Conservation (phyloP, 176 grass and related monocot genomes). For the Neostapfia colusana region DNA sequence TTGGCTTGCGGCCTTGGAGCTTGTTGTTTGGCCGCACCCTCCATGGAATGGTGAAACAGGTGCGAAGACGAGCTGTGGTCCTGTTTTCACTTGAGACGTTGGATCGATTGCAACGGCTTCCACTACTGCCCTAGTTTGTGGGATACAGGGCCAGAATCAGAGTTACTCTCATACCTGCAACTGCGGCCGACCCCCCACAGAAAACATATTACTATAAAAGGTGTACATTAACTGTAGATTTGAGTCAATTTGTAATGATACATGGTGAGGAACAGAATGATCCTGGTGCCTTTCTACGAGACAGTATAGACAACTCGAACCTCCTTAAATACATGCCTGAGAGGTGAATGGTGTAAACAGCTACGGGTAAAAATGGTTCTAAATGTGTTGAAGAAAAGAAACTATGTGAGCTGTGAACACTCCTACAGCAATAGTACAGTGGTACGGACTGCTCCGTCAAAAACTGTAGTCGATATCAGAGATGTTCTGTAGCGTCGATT, state of each 20-base stretch:
- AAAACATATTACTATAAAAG: background rate
- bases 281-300: conserved; percentile 5
- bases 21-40: too few species aligned
- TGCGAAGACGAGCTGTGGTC: background rate
- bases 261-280: conserved; percentile 18
- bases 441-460: conserved; percentile 40
- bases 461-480: conserved; percentile 90
- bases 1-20: too few species aligned
- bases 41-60: too few species aligned
- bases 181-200: background rate
- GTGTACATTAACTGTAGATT: conserved; percentile 3
- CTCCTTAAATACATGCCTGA: conserved; percentile 42
- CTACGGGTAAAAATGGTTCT: conserved; percentile 28
- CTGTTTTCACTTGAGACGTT: background rate
- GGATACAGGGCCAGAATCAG: background rate
- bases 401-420: conserved; percentile 34
- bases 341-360: conserved; percentile 28
- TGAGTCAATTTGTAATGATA: conserved; percentile 31
- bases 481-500: conserved; percentile 62
- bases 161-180: background rate
- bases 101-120: too few species aligned
- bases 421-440: conserved; percentile 36
- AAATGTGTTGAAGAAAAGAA: conserved; percentile 3
- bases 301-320: conserved; percentile 24
- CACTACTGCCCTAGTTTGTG: background rate